Evolutionary conservation across 1,139 yeast genomes (phyloP).

Genomic region (Sugiyamaella paludigena): DNA sequence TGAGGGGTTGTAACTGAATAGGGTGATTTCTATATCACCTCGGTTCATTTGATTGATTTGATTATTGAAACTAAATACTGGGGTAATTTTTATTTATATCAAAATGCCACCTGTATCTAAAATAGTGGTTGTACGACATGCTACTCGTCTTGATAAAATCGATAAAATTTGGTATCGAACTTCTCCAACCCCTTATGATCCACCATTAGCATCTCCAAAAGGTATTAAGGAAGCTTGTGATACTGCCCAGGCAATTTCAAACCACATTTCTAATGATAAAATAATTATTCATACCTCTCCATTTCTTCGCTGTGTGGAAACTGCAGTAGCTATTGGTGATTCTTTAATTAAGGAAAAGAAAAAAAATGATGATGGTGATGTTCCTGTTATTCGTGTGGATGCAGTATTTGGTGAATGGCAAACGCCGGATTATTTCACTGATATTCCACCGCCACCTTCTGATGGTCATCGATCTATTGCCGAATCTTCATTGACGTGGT

Average conservation of each 20-base stretch:
- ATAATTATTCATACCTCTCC: conserved; percentile 39
- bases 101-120: conserved; percentile 14
- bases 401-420: conserved; percentile 43
- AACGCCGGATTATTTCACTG: conserved; percentile 39
- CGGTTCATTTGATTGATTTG: too few species aligned
- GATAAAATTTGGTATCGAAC: conserved; percentile 34
- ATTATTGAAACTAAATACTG: too few species aligned
- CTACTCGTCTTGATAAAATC: conserved; percentile 35
- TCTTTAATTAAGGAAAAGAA: conserved; percentile 14
- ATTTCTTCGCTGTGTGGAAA: conserved; percentile 41
- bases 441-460: conserved; percentile 39
- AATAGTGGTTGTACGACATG: conserved; percentile 38
- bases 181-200: conserved; percentile 40
- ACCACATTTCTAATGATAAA: background rate
- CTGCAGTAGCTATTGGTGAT: conserved; percentile 35
- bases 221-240: conserved; percentile 34
- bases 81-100: too few species aligned
- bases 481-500: conserved; percentile 30
- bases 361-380: conserved; percentile 8
- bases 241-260: conserved; percentile 17
- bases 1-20: too few species aligned
- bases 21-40: too few species aligned
- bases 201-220: conserved; percentile 35
- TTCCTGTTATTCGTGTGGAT: conserved; percentile 33
- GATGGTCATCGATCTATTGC: conserved; percentile 35